Percentiles rank a stretch among this genome's conserved stretches.
phyloP scores from a whole-genome alignment of 2,329 filamentous ascomycete genomes.

The Zalaria obscura region DNA sequence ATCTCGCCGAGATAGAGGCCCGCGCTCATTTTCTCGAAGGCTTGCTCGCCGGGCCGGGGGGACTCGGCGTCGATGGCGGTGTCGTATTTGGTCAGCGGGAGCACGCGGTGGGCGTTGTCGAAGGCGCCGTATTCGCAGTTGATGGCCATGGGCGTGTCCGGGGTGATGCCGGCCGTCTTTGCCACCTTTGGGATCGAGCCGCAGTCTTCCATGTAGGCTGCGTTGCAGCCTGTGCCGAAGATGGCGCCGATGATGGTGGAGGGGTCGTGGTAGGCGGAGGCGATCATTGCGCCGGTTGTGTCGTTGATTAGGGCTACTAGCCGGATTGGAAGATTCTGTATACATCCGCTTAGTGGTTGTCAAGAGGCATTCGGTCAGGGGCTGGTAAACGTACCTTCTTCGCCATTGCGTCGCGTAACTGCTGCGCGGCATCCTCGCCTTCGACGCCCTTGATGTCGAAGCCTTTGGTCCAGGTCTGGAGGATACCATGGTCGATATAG shows the following conservation, averaged over 20 bases:
- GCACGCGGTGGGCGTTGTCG: constrained; percentile 82
- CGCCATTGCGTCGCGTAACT: constrained; percentile 67
- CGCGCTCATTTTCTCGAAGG: constrained; percentile 96
- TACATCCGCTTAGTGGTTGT: constrained; percentile 2
- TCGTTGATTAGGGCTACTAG: constrained; percentile 82
- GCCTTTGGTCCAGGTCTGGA: constrained; percentile 95
- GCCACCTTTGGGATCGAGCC: constrained; percentile 74
- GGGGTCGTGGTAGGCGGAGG: constrained; percentile 75
- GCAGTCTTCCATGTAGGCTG: constrained; percentile 80
- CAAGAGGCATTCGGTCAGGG: constrained; percentile 8
- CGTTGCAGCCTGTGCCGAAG: constrained; percentile 88
- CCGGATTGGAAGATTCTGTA: constrained; percentile 67
- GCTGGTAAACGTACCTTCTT: constrained; percentile 42
- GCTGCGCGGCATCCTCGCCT: constrained; percentile 77
- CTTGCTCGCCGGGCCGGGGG: constrained; percentile 82
- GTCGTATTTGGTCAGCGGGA: constrained; percentile 80
- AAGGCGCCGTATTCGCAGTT: constrained; percentile 98
- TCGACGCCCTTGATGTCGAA: constrained; percentile 91
- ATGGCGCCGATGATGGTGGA: constrained; percentile 82
- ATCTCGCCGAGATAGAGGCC: constrained; percentile 90
- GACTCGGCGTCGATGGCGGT: constrained; percentile 79
- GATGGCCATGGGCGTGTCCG: constrained; percentile 80
- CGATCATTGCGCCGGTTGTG: constrained; percentile 82
- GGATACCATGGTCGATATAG: constrained; percentile 81
- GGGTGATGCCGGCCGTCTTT: constrained; percentile 51